A percentile compares a stretch with the other conserved stretches of the same genome.
Conservation (phyloP, 169 alveolate species). For the Haemoproteus tartakovskyi region DNA sequence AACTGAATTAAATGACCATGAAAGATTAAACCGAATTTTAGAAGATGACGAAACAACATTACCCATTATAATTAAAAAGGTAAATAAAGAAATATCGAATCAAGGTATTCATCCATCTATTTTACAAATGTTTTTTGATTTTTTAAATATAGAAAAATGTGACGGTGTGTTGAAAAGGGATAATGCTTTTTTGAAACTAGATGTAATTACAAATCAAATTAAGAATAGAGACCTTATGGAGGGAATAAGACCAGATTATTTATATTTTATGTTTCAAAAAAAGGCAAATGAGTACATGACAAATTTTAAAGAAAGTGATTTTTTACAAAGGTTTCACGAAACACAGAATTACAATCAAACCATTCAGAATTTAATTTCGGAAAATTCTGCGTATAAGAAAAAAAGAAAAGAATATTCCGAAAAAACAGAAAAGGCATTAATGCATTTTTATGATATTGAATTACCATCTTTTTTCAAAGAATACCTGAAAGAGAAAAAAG, state of each 20-base stretch:
- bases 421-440: constrained; percentile 20
- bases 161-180: constrained; percentile 42
- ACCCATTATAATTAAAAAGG: constrained; percentile 66
- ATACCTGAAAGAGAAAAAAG: constrained; percentile 38
- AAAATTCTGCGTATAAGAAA: constrained; percentile 26
- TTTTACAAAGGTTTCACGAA: background rate
- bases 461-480: constrained; percentile 52
- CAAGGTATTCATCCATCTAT: constrained; percentile 83
- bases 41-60: constrained; percentile 71
- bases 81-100: constrained; percentile 73
- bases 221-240: constrained; percentile 69
- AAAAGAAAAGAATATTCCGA: constrained; percentile 28
- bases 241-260: constrained; percentile 81
- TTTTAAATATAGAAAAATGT: constrained; percentile 48
- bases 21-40: constrained; percentile 20
- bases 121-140: constrained; percentile 79
- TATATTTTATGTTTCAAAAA: constrained; percentile 71
- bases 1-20: constrained; percentile 8
- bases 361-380: constrained; percentile 21
- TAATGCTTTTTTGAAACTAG: constrained; percentile 69
- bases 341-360: constrained; percentile 23
- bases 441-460: constrained; percentile 56
- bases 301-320: constrained; percentile 58
- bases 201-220: constrained; percentile 70
- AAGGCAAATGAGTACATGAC: constrained; percentile 38